Evolutionary conservation across 2,329 filamentous ascomycete species (phyloP).

Genomic region (Elsinoe arachidis): DNA sequence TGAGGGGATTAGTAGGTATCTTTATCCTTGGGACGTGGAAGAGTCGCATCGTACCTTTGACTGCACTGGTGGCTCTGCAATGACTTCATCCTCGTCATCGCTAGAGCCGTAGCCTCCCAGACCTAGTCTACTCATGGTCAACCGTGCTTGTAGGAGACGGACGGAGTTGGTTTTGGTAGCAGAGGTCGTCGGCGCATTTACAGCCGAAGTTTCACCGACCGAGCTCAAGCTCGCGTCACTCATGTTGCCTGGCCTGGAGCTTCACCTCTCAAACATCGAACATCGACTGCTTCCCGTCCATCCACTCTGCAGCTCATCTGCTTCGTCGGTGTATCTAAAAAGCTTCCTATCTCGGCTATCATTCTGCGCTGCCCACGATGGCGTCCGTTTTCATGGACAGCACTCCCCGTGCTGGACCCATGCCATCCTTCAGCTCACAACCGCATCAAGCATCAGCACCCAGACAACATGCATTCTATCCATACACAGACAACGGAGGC

Average conservation of each 20-base stretch:
- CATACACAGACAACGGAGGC: slow-evolving; percentile 98
- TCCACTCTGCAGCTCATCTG: no score
- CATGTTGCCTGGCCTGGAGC: slow-evolving; percentile 3
- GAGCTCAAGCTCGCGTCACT: slow-evolving; percentile 14
- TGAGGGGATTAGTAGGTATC: slow-evolving; percentile 40
- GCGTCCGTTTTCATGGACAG: slow-evolving; percentile 9
- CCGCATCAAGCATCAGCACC: slow-evolving; percentile 41
- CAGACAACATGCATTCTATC: slow-evolving; percentile 73
- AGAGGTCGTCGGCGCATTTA: not conserved
- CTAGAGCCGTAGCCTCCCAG: slow-evolving; percentile 39
- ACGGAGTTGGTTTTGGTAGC: not conserved
- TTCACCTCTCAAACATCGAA: not conserved
- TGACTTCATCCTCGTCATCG: slow-evolving; percentile 34
- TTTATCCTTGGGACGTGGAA: slow-evolving; percentile 23
- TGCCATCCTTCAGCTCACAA: slow-evolving; percentile 45
- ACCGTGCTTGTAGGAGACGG: not conserved
- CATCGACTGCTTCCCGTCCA: not conserved
- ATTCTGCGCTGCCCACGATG: not conserved
- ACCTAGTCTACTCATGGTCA: slow-evolving; percentile 30
- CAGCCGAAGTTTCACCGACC: slow-evolving; percentile 6
- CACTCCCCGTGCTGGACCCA: slow-evolving; percentile 3
- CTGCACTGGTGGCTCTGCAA: slow-evolving; percentile 18
- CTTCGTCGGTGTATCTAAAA: no score
- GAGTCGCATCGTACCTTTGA: slow-evolving; percentile 31
- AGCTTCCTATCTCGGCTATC: not conserved